Base-by-base conservation (phyloP, 1,139 yeast genomes). In the Hyphopichia burtonii region DNA sequence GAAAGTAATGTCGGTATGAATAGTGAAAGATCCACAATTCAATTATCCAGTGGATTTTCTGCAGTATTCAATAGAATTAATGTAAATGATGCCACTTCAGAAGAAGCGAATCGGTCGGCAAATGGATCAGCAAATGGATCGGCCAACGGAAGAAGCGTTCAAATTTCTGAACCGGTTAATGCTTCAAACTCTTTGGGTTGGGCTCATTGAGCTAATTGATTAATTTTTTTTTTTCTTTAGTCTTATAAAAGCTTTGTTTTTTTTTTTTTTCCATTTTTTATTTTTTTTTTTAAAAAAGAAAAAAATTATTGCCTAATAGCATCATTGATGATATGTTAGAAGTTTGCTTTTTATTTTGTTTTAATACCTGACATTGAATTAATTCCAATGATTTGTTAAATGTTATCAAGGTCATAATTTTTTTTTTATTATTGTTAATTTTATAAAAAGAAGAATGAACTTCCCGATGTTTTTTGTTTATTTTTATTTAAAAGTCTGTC, bases 181-280 rank as follows among this genome's bases (percentile, higher is more conserved):
- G 72, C 76, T 3, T 66, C 71, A 15, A 73, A 73, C 50, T 72
- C 78, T 9, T 61, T 73, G 42, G 78, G 78, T 25, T 73, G 78
- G 78, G 56, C 66, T 32, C 54, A 50, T 41, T 55, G 48, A 38
- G 20, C 10, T 31, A 10, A 16, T 16, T 37, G 8, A 22, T 11
- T 17, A 17, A 17, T 9, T 16, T 8, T 31, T 31, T 31, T 31
- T 31, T 33, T 33, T 8, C n/a, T 20, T 19, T 20, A 8, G 15
- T 33, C 17, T 22, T 20, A 15, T 33, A 19, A 12, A 12, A 17
- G 5, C 16, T 18, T 19, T n/a, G 10, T 33, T n/a, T 5, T n/a
- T 20, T 14, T 19, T 19, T n/a, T 33, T n/a, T 19, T 19, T n/a
- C n/a, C n/a, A n/a, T n/a, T n/a, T n/a, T n/a, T n/a, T n/a, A n/a